Evolutionary conservation across 768 basidiomycete species (phyloP), one percentile per base, ranked within the genome.

Genomic region (Hemileccinum impolitum): DNA sequence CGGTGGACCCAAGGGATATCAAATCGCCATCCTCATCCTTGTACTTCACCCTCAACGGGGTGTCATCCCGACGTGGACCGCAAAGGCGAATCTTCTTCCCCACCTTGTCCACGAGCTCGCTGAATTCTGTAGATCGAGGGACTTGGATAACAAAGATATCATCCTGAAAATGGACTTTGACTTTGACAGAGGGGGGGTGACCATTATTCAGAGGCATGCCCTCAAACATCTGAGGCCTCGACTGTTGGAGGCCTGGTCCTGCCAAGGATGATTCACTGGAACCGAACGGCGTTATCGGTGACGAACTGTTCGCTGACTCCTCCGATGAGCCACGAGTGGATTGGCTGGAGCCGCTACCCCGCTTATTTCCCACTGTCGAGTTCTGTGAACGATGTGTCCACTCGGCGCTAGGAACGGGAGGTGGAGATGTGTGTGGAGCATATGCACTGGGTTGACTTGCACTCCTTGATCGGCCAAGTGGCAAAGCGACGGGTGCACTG

Each of bases 61-160:
- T 78, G 63, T 90, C 85, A 43, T 87, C 86, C 31, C 86, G 72
- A 55, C 84, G 76, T 3, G 88, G 89, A 17, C 91, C 91, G 65
- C 93, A 95, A 23, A 94, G 75, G 26, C 91, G 80, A 58, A 97
- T 94, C 80, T 97, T 98, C 72, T 84, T 84, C 30, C 88, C 85
- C 2, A 98, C 91, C 64, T 85, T 87, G 67, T 93, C 88, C 45
- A 94, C 87, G 45, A 98, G 75, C 38, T 93, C 89, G 45, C 72
- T 75, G 67, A 86, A 94, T 64, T 88, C 83, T 30, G 90, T 90
- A 53, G 75, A 70, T 53, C 85, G 79, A 37, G 89, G 79, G 21
- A 95, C 91, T 68, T 92, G 88, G 50, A 97, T 90, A 54, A 95
- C 87, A 63, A 97, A 98, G 39, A 96, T 88, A 65, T 96, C 94